Conservation (phyloP, 495 filamentous ascomycete genomes). For the Emericellopsis terricola region DNA sequence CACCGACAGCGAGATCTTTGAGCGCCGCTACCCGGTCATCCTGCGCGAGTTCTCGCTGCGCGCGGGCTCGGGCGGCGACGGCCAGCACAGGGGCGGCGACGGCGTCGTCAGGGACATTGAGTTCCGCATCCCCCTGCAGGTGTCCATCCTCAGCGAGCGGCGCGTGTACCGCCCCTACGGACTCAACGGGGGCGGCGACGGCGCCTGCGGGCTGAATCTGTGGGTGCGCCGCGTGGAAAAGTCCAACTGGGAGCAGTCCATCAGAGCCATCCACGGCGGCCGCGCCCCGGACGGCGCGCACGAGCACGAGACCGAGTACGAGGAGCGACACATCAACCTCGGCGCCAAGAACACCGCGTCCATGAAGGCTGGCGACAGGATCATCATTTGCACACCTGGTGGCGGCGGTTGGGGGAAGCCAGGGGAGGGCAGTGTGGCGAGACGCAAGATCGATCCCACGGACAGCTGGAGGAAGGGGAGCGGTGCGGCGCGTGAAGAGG, state of each 20-base stretch:
- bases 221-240: constrained; percentile 59
- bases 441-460: constrained; percentile 30
- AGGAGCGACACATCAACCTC: constrained; percentile 59
- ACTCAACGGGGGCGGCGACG: constrained; percentile 71
- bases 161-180: constrained; percentile 82
- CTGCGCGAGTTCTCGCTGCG: constrained; percentile 70
- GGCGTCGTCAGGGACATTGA: constrained; percentile 91
- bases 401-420: constrained; percentile 56
- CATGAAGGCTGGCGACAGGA: constrained; percentile 72
- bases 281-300: constrained; percentile 10
- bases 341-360: constrained; percentile 87
- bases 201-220: constrained; percentile 60
- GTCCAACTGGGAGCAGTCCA: constrained; percentile 23
- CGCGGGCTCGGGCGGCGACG: constrained; percentile 46
- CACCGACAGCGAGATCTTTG: constrained; percentile 91
- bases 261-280: constrained; percentile 11
- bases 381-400: constrained; percentile 56
- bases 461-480: constrained; percentile 37
- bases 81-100: constrained; percentile 68
- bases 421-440: constrained; percentile 30
- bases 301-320: constrained; percentile 24
- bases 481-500: constrained; percentile 27
- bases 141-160: constrained; percentile 75
- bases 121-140: constrained; percentile 76
- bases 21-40: constrained; percentile 79